Conservation (phyloP, 192 early-diverging fungal genomes). For the Endogone sp. region DNA sequence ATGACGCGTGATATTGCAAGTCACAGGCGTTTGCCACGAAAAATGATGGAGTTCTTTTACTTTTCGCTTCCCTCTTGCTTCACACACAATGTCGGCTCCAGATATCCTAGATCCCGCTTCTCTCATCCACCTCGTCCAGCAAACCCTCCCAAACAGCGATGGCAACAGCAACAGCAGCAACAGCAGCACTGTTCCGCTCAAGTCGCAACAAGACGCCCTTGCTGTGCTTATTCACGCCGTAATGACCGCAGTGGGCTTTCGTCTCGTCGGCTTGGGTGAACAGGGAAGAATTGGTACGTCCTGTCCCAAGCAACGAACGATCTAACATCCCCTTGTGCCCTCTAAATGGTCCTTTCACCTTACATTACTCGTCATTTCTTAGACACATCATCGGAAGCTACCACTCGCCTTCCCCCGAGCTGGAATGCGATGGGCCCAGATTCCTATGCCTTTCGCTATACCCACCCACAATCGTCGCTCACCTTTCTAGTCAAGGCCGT, state of each 20-base stretch:
- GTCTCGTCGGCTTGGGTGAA: slow-evolving; percentile 58
- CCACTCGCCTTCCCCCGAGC: slow-evolving; percentile 28
- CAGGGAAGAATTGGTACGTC: slow-evolving; percentile 34
- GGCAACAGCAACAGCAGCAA: background rate
- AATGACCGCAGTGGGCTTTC: slow-evolving; percentile 60
- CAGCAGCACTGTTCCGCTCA: slow-evolving; percentile 22
- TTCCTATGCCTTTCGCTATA: slow-evolving; percentile 60
- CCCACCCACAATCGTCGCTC: slow-evolving; percentile 60
- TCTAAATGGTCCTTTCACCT: background rate
- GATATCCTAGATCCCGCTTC: slow-evolving; percentile 27
- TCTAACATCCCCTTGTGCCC: background rate
- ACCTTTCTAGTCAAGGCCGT: slow-evolving; percentile 67
- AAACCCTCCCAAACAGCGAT: background rate
- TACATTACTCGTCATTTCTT: background rate
- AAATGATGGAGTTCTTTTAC: no score
- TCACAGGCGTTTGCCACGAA: no score
- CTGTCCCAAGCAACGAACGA: background rate
- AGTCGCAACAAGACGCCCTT: slow-evolving; percentile 42
- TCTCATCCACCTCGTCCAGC: slow-evolving; percentile 11
- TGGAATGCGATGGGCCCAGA: slow-evolving; percentile 61
- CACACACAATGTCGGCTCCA: background rate
- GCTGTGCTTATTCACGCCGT: slow-evolving; percentile 51
- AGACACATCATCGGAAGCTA: slow-evolving; percentile 16
- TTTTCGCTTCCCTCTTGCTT: background rate
- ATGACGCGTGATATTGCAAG: no score